These are phyloP conservation scores for Pyrenula massariospora DNA, from an alignment of 495 filamentous ascomycete species.

Conservation along the genomic window DNA sequence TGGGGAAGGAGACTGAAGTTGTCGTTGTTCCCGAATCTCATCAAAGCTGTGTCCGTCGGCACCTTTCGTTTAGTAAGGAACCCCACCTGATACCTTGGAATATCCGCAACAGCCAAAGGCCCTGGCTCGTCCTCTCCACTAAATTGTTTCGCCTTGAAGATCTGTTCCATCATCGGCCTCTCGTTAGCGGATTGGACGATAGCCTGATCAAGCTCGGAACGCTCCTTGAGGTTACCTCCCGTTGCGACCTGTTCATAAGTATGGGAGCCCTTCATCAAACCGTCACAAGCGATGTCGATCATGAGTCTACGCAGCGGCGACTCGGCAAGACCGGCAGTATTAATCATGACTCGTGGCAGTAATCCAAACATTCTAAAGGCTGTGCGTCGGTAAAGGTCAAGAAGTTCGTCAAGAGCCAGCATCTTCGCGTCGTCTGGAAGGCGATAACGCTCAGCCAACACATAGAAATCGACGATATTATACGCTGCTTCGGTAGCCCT, in stretches of 20 bases:
- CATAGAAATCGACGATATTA: neutral
- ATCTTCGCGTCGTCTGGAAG: neutral
- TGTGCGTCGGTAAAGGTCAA: neutral
- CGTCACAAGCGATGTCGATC: neutral
- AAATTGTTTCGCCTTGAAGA: neutral
- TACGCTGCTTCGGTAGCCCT: neutral
- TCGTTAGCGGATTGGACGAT: neutral
- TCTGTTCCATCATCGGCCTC: neutral
- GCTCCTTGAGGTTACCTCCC: neutral
- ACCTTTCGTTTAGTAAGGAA: neutral
- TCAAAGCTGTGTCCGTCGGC: neutral
- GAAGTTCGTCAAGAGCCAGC: neutral
- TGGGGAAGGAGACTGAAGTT: neutral
- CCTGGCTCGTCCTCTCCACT: neutral
- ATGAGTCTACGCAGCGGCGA: neutral
- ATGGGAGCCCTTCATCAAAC: neutral
- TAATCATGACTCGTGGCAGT: neutral
- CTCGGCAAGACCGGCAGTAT: neutral
- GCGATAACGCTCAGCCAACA: neutral
- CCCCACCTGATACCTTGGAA: neutral
- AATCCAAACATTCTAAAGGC: neutral
- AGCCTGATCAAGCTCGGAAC: neutral
- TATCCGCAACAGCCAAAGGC: neutral
- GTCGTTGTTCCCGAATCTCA: neutral
- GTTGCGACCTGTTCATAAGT: neutral